Evolutionary conservation across 768 basidiomycete species (phyloP).

Genomic region (Leccinum truebloodii): DNA sequence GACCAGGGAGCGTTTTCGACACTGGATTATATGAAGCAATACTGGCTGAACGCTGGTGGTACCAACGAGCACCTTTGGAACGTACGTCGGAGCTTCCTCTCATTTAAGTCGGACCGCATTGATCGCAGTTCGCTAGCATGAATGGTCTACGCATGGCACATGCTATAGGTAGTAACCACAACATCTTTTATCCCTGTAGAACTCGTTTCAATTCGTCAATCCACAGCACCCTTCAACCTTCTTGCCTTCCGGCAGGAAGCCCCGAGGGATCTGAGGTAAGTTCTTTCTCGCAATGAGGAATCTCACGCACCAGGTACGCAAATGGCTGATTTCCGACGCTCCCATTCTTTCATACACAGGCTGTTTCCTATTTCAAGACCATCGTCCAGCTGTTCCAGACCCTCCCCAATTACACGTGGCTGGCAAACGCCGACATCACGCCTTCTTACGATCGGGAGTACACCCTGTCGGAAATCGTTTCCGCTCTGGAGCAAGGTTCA

Average conservation of each 20-base stretch:
- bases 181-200: neutral
- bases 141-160: constrained; percentile 71
- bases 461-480: constrained; percentile 51
- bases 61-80: constrained; percentile 70
- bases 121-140: constrained; percentile 46
- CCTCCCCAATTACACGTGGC: constrained; percentile 75
- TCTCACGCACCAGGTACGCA: neutral
- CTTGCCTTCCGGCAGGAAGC: constrained; percentile 60
- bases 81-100: constrained; percentile 38
- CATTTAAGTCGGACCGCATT: neutral
- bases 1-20: constrained; percentile 57
- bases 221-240: constrained; percentile 54
- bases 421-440: constrained; percentile 71
- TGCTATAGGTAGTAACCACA: constrained; percentile 33
- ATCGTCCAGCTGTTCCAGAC: constrained; percentile 61
- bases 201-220: neutral
- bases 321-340: neutral
- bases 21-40: constrained; percentile 58
- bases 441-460: constrained; percentile 57
- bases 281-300: neutral
- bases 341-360: constrained; percentile 36
- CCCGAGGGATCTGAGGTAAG: constrained; percentile 59
- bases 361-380: constrained; percentile 61
- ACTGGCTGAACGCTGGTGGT: constrained; percentile 64
- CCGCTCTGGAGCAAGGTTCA: constrained; percentile 55